Evolutionary conservation across 306 rosid genomes (phyloP).

Genomic region (Pyrus bretschneideri): DNA sequence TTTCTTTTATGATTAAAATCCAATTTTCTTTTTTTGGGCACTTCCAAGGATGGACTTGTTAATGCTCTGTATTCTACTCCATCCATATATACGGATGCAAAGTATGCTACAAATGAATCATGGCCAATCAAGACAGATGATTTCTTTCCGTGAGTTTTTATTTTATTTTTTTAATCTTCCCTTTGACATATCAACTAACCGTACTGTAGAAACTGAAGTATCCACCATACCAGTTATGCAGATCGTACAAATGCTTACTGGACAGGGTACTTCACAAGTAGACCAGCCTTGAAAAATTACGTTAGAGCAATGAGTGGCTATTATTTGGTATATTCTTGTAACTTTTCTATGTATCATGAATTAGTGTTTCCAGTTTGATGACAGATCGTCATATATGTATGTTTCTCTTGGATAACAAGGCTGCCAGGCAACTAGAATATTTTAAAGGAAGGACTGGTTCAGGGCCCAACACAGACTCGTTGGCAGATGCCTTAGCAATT

Average conservation of each 20-base stretch:
- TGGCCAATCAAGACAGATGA: constrained; percentile 92
- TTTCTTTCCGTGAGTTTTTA: constrained; percentile 79
- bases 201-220: constrained; percentile 17
- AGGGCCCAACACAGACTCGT: constrained; percentile 67
- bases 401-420: constrained; percentile 41
- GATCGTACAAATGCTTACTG: constrained; percentile 83
- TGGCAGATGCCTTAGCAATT: constrained; percentile 89
- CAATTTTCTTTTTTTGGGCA: constrained; percentile 10
- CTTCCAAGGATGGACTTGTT: constrained; percentile 78
- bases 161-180: constrained; percentile 6
- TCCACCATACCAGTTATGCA: constrained; percentile 60
- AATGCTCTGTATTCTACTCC: constrained; percentile 87
- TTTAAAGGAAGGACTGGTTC: constrained; percentile 60
- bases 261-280: constrained; percentile 97
- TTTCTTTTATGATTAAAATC: background rate
- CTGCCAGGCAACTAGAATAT: constrained; percentile 87
- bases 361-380: background rate
- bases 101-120: constrained; percentile 64
- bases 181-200: constrained; percentile 5
- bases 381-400: background rate
- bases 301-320: constrained; percentile 79
- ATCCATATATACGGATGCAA: constrained; percentile 87
- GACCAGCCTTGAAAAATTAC: constrained; percentile 78
- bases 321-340: constrained; percentile 60
- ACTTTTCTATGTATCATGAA: background rate